A percentile compares a stretch with the other conserved stretches of the same genome.
Evolutionary conservation across 192 early-diverging fungal species (phyloP).

Genomic region (Gaertneriomyces sp.): DNA sequence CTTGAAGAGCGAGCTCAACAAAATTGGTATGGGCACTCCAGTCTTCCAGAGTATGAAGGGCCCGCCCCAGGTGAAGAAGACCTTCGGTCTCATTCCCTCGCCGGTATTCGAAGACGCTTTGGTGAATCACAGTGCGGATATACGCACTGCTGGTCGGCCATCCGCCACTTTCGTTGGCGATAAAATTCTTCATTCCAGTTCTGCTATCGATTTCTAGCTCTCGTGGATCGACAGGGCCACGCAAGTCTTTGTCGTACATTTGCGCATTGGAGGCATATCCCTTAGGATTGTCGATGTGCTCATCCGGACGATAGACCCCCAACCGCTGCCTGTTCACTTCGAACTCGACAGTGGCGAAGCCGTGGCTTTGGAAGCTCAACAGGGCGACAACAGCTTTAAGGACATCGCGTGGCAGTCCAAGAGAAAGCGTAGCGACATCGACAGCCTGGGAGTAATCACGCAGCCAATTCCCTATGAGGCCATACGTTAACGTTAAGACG

Average conservation of each 20-base stretch:
- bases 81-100: slow-evolving; percentile 22
- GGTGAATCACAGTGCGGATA: slow-evolving; percentile 18
- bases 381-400: slow-evolving; percentile 25
- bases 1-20: slow-evolving; percentile 23
- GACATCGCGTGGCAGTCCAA: slow-evolving; percentile 13
- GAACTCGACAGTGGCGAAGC: slow-evolving; percentile 27
- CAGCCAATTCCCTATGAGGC: slow-evolving; percentile 24
- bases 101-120: slow-evolving; percentile 11
- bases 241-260: slow-evolving; percentile 16
- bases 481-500: background rate
- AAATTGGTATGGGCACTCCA: slow-evolving; percentile 30
- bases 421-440: slow-evolving; percentile 30
- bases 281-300: slow-evolving; percentile 36
- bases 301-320: slow-evolving; percentile 29
- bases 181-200: slow-evolving; percentile 31
- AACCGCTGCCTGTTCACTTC: slow-evolving; percentile 28
- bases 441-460: slow-evolving; percentile 32
- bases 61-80: slow-evolving; percentile 18
- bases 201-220: slow-evolving; percentile 26
- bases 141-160: slow-evolving; percentile 28
- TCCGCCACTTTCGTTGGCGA: slow-evolving; percentile 28
- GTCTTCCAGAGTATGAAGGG: slow-evolving; percentile 30
- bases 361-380: slow-evolving; percentile 16
- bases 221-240: slow-evolving; percentile 28
- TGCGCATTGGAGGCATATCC: slow-evolving; percentile 30